A percentile compares a stretch with the other conserved stretches of the same genome.
These are phyloP conservation scores for Arabidopsis arenosa DNA, from an alignment of 345 rosid genomes.

Conservation along the genomic window DNA sequence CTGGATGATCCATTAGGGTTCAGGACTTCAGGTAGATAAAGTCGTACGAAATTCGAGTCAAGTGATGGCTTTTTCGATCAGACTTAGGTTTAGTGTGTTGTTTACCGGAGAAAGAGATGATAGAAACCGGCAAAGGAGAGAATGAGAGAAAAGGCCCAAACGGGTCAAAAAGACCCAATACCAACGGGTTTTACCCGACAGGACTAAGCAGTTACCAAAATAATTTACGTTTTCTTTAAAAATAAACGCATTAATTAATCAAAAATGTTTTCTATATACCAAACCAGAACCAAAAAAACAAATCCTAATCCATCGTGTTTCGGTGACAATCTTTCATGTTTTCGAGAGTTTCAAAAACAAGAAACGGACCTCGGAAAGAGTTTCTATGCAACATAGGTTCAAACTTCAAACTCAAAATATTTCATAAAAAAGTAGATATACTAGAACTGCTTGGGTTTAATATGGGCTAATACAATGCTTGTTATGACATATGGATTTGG, in stretches of 20 bases:
- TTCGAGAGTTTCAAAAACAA: too few relatives aligned
- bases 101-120: conserved; percentile 14
- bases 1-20: conserved; percentile 65
- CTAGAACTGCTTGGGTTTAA: too few relatives aligned
- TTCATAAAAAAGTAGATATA: too few relatives aligned
- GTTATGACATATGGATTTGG: too few relatives aligned
- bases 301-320: too few relatives aligned
- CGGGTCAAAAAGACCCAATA: conserved; percentile 17
- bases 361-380: too few relatives aligned
- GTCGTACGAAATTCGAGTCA: neutral
- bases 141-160: neutral
- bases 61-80: conserved; percentile 26
- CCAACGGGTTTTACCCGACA: conserved; percentile 15
- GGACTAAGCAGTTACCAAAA: neutral
- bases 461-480: too few relatives aligned
- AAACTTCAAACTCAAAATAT: too few relatives aligned
- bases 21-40: conserved; percentile 1
- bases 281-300: neutral
- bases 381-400: too few relatives aligned
- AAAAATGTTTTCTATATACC: neutral
- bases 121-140: conserved; percentile 8
- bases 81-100: conserved; percentile 27
- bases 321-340: too few relatives aligned
- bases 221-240: neutral
- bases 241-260: neutral